A percentile compares a stretch with the other conserved stretches of the same genome.
Evolutionary conservation across 148 eudicot species (phyloP).

Genomic region (Camellia japonica): DNA sequence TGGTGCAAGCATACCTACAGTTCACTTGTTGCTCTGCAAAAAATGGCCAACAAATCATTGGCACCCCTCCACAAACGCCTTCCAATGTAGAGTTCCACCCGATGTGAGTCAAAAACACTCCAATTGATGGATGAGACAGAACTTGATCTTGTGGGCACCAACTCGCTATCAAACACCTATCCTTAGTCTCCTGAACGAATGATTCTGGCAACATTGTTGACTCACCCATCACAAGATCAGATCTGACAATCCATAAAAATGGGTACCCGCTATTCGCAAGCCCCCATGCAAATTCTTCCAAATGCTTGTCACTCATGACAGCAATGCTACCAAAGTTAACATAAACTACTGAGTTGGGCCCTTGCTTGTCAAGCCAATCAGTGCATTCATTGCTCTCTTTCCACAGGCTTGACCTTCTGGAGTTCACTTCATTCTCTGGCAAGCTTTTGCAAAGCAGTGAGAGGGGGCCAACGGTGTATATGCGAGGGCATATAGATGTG

Average conservation of each 20-base stretch:
- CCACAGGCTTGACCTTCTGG: slow-evolving; percentile 9
- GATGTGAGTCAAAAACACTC: not conserved
- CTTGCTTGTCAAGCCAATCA: slow-evolving; percentile 8
- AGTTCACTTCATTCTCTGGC: not conserved
- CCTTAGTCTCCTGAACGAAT: slow-evolving; percentile 6
- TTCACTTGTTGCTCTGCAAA: slow-evolving; percentile 15
- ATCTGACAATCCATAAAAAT: slow-evolving; percentile 2
- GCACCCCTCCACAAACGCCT: slow-evolving; percentile 7
- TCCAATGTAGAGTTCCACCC: slow-evolving; percentile 15
- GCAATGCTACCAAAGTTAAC: slow-evolving; percentile 12
- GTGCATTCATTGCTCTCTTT: slow-evolving; percentile 8
- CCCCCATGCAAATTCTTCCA: slow-evolving; percentile 17
- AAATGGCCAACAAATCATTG: slow-evolving; percentile 10
- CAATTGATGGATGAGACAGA: not conserved
- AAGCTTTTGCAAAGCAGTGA: not conserved
- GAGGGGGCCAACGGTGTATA: slow-evolving; percentile 13
- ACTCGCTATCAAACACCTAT: not conserved
- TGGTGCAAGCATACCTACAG: slow-evolving; percentile 18
- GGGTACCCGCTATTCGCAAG: slow-evolving; percentile 5
- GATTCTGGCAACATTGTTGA: not conserved
- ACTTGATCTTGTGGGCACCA: not conserved
- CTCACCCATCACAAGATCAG: slow-evolving; percentile 10
- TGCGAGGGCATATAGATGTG: not conserved
- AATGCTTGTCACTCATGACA: not conserved
- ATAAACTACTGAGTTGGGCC: not conserved